Evolutionary conservation across 2,329 filamentous ascomycete genomes (phyloP).

Genomic region (Alternaria novae-zelandiae): DNA sequence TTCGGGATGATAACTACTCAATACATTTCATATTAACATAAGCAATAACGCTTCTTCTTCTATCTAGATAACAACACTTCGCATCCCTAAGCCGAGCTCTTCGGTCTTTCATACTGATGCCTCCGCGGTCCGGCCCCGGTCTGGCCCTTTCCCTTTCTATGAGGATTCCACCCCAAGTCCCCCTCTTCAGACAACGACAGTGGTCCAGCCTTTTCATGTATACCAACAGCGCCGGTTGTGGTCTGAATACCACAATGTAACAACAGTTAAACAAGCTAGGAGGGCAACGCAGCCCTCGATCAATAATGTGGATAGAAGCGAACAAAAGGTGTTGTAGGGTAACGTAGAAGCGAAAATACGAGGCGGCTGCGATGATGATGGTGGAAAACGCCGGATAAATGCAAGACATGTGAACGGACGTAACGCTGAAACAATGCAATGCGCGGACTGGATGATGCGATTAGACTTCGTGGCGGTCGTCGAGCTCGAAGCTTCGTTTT

Average conservation of each 20-base stretch:
- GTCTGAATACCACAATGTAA: neutral
- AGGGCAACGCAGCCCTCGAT: constrained; percentile 1
- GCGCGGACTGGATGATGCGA: neutral
- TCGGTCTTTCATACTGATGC: neutral
- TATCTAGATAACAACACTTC: neutral
- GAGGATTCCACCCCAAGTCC: neutral
- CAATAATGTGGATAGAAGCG: constrained; percentile 18
- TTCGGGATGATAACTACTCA: neutral
- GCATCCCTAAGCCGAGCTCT: neutral
- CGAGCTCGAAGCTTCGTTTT: constrained; percentile 41
- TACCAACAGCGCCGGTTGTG: constrained; percentile 8
- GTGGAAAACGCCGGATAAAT: constrained; percentile 32
- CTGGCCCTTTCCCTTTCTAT: constrained; percentile 2
- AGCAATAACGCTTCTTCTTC: constrained; percentile 1
- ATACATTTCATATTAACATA: constrained; percentile 10
- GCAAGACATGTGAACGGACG: constrained; percentile 25
- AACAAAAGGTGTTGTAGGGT: constrained; percentile 1
- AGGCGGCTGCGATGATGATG: constrained; percentile 19
- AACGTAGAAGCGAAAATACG: constrained; percentile 13
- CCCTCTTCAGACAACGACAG: neutral
- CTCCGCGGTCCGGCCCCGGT: neutral
- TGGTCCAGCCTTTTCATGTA: constrained; percentile 8
- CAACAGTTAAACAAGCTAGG: constrained; percentile 16
- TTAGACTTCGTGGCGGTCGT: constrained; percentile 47
- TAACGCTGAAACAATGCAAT: constrained; percentile 30